These are phyloP conservation scores for Lactarius trivialis DNA, from an alignment of 768 basidiomycete species.

Conservation along the genomic window DNA sequence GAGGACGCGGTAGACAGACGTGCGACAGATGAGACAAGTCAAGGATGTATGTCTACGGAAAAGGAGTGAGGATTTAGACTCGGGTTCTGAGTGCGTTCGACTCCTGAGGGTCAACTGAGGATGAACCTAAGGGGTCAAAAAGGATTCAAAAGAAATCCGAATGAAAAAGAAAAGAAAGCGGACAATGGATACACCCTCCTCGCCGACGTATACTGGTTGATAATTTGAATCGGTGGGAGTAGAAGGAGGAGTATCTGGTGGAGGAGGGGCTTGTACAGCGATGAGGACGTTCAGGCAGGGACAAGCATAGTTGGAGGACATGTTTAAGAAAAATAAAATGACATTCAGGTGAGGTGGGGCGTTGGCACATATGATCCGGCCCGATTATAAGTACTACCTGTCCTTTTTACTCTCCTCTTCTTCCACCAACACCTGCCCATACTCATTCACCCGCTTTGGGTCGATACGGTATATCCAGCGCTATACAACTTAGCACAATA, in stretches of 20 bases:
- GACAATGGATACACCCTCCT: conserved; percentile 62
- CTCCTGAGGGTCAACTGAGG: conserved; percentile 65
- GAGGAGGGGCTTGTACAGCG: conserved; percentile 27
- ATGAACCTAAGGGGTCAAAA: conserved; percentile 42
- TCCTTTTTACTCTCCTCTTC: conserved; percentile 33
- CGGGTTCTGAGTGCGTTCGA: conserved; percentile 31
- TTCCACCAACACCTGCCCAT: conserved; percentile 69
- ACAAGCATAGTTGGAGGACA: conserved; percentile 44
- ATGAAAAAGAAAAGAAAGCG: conserved; percentile 26
- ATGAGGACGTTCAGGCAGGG: conserved; percentile 69
- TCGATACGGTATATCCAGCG: conserved; percentile 98
- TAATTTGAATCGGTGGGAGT: conserved; percentile 36
- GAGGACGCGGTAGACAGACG: conserved; percentile 60
- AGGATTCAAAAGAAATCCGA: background rate
- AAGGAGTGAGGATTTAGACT: conserved; percentile 18
- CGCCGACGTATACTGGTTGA: conserved; percentile 52
- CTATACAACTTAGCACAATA: conserved; percentile 36
- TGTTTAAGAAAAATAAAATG: conserved; percentile 7
- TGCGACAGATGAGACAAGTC: conserved; percentile 63
- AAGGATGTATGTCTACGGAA: conserved; percentile 53
- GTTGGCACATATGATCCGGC: background rate
- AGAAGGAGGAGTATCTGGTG: conserved; percentile 22
- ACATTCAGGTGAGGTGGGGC: background rate
- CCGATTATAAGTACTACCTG: conserved; percentile 26
- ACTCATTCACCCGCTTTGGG: conserved; percentile 92